A percentile compares a stretch with the other conserved stretches of the same genome.
Conservation (phyloP, 192 early-diverging fungal species). For the Coemansia sp. region DNA sequence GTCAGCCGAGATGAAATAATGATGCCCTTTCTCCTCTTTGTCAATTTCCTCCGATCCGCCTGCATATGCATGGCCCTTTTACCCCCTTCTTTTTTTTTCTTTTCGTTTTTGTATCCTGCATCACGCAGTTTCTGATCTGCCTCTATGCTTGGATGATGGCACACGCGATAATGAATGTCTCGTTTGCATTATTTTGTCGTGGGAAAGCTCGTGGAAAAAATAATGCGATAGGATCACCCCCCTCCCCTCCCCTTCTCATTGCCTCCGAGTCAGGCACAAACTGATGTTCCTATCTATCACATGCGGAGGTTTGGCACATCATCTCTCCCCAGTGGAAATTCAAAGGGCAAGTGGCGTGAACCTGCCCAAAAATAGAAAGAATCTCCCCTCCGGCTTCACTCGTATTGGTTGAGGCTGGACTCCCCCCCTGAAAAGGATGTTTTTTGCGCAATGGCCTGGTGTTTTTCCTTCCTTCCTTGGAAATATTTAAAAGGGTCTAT, state of each 20-base stretch:
- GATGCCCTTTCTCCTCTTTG: too few species aligned
- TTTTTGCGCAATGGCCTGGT: too few species aligned
- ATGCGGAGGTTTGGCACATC: conserved; percentile 3
- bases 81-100: too few species aligned
- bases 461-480: background rate
- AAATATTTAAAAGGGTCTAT: background rate
- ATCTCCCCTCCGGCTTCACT: background rate
- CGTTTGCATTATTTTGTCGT: background rate
- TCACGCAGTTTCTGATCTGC: too few species aligned
- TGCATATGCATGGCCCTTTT: too few species aligned
- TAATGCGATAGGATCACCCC: background rate
- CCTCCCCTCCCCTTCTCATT: background rate
- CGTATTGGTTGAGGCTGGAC: background rate
- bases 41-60: too few species aligned
- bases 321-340: background rate
- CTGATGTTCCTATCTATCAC: background rate
- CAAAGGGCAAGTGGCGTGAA: conserved; percentile 12
- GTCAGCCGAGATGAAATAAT: too few species aligned
- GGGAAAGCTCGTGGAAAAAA: background rate
- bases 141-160: background rate
- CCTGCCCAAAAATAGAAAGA: background rate
- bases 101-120: too few species aligned
- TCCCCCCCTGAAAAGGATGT: too few species aligned
- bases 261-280: conserved; percentile 5
- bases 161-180: conserved; percentile 2